Percentiles rank a stretch among this genome's conserved stretches.
phyloP scores from a whole-genome alignment of 805 yeast genomes.

The Monosporozyma aerobia region DNA sequence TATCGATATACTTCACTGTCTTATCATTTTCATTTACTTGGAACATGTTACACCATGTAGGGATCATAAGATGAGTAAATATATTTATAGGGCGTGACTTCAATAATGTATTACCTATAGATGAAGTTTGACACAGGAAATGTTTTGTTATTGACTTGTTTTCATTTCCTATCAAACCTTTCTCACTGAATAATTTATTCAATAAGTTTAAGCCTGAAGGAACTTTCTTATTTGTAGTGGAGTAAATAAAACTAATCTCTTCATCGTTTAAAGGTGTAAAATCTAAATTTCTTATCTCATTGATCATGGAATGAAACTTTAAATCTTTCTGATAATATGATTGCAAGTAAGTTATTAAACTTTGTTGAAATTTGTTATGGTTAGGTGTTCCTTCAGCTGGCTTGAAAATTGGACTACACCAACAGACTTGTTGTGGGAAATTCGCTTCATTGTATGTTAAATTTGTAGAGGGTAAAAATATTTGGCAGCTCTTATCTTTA shows the following conservation, averaged over 20 bases:
- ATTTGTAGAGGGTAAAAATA: slow-evolving; percentile 54
- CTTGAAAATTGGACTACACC: slow-evolving; percentile 36
- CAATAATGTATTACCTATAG: slow-evolving; percentile 20
- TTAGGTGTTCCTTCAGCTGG: background rate
- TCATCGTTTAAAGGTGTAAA: slow-evolving; percentile 40
- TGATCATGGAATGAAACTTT: slow-evolving; percentile 24
- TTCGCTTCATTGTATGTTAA: slow-evolving; percentile 45
- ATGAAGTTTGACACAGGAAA: slow-evolving; percentile 30
- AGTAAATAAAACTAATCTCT: slow-evolving; percentile 37
- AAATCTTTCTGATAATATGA: slow-evolving; percentile 31
- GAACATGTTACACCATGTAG: slow-evolving; percentile 4
- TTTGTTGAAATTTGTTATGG: slow-evolving; percentile 34
- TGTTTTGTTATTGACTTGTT: slow-evolving; percentile 8
- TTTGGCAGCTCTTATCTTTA: slow-evolving; percentile 36
- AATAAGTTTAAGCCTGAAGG: slow-evolving; percentile 22
- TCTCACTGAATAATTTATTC: slow-evolving; percentile 3
- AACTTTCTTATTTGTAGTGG: slow-evolving; percentile 40
- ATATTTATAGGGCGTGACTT: slow-evolving; percentile 12
- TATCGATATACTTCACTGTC: background rate
- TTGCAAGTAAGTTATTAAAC: slow-evolving; percentile 37
- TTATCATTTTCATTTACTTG: background rate
- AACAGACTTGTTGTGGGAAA: slow-evolving; percentile 55
- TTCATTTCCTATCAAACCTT: background rate
- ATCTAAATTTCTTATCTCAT: slow-evolving; percentile 30
- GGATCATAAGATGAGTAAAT: slow-evolving; percentile 22